Base-by-base conservation (phyloP, 257 asterid species). In the Catharanthus roseus region DNA sequence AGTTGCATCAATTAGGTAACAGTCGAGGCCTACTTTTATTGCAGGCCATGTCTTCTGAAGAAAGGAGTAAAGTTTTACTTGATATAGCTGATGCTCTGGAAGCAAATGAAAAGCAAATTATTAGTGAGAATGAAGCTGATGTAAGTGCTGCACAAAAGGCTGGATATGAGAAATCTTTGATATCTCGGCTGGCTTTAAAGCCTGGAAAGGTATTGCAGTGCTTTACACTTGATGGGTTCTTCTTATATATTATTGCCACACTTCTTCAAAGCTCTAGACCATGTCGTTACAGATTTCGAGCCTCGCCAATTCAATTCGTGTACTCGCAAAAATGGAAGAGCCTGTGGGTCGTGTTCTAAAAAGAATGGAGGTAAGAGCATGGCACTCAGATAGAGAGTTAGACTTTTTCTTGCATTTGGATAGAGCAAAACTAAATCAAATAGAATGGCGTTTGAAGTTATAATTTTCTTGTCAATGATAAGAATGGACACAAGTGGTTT, bases 241-340 rank as follows among this genome's bases (percentile, higher is more conserved):
- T 44, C 21, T 54, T 49, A 47, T 19, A 38, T 12, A 65, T 55
- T 39, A 21, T 39, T 54, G 65, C 3, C 16, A 47, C 45, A 63
- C 53, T 34, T 71, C 44, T 45, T 67, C 45, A 64, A 49, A 28
- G 61, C 60, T 11, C 33, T 64, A 42, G 61, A 61, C 69, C 39
- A 23, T 71, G 67, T 70, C 39, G 23, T 72, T 72, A 38, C 65
- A 84, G 88, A 80, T 90, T 39, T 72, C 89, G 16, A 63, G 81
- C 75, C 93, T 90, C 33, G 95, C 96, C 64, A 90, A 86, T 72
- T 84, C 91, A 31, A 74, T 86, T 62, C 91, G 93, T 33, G 79
- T 79, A 64, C 84, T 90, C 45, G 97, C 96, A 13, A 85, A 85
- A 31, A 88, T 90, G 97, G 91, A 90, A 73, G 97, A 90, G 72